phyloP scores from a whole-genome alignment of 2,329 filamentous ascomycete genomes.

The Fusarium xylarioides region DNA sequence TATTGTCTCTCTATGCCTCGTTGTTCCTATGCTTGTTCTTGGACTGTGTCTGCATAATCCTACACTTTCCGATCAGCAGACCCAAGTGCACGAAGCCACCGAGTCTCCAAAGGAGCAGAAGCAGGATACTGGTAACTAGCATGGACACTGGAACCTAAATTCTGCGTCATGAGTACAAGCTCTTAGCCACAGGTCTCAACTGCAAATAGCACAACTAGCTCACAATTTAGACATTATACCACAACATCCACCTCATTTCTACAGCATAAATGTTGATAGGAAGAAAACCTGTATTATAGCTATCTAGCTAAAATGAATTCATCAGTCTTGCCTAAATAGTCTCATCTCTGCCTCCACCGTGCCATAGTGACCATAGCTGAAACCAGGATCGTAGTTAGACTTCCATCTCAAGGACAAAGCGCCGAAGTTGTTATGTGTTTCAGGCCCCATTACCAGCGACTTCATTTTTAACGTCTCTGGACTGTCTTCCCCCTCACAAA shows the following conservation, averaged over 20 bases:
- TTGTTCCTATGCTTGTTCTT: not conserved
- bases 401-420: not conserved
- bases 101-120: not conserved
- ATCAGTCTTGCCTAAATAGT: not conserved
- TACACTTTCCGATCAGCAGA: not conserved
- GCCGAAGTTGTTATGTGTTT: not conserved
- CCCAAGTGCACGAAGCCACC: not conserved
- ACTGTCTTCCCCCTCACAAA: not conserved
- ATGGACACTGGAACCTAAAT: too few relatives aligned
- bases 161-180: not conserved
- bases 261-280: accelerated
- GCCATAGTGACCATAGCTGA: too few relatives aligned
- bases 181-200: not conserved
- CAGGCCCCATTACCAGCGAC: not conserved
- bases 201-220: not conserved
- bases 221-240: not conserved
- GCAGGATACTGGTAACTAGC: not conserved
- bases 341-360: not conserved
- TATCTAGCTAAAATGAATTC: not conserved
- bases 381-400: too few relatives aligned
- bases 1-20: not conserved
- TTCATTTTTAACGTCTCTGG: not conserved
- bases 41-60: not conserved
- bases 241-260: not conserved
- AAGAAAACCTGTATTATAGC: not conserved